Base-by-base conservation (phyloP, 306 rosid genomes). In the Phaseolus lunatus region DNA sequence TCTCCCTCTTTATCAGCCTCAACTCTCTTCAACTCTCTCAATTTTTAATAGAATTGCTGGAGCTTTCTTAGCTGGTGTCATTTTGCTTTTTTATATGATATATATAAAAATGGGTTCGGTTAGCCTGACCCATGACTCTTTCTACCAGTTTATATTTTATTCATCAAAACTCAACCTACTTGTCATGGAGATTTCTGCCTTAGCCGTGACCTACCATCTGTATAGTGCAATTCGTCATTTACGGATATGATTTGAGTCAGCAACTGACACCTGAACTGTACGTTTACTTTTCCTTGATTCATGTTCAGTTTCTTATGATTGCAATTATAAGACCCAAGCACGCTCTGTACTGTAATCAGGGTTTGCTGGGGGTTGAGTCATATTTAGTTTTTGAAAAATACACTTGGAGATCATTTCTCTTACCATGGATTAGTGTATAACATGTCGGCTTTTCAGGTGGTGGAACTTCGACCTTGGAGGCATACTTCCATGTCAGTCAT, bases 401-500 rank as follows among this genome's bases (percentile, higher is more conserved):
- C 54, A 22, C 67, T 80, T 50, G 33, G 9, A 19, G 19, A 14
- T 16, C 41, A 22, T 22, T 48, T 43, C 26, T 53, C 65, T 43
- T 23, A 31, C 22, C 49, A 9, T 37, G 10, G 56, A 20, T 47
- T 72, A 29, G 26, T 48, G 27, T 27, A 22, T 78, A 37, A 43
- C 72, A 31, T 77, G 75, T 72, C 58, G 59, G 62, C 39, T 80
- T 77, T 81, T 68, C 88, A 95, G 99, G 97, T 95, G 82, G 90
- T 95, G 82, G 90, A 91, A 78, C 84, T 89, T 89, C 72, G 63
- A 84, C 78, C 84, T 85, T 45, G 95, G 95, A 72, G 90, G 97
- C 50, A 89, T 87, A 9, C 94, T 88, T 76, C 89, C 85, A 3
- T 62, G 45, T 29, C 24, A 43, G 92, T 87, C 31, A 77, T 89